Evolutionary conservation across 257 asterid species (phyloP).

Genomic region (Plantago major): DNA sequence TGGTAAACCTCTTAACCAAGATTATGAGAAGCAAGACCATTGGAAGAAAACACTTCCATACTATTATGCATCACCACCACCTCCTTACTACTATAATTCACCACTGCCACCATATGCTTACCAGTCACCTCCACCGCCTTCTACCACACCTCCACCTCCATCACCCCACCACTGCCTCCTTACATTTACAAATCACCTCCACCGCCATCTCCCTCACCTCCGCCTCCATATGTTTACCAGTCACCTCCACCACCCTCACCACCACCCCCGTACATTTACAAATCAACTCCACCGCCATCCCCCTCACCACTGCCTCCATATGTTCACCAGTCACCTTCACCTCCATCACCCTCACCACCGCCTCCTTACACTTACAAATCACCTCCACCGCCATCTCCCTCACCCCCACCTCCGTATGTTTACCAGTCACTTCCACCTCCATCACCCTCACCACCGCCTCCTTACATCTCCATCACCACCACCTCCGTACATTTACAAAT

Average conservation of each 20-base stretch:
- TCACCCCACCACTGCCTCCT: not conserved
- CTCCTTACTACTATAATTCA: not conserved
- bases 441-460: not conserved
- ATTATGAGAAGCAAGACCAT: not conserved
- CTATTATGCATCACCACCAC: not conserved
- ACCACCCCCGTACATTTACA: not conserved
- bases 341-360: not conserved
- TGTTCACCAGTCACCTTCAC: not conserved
- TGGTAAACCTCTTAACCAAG: not conserved
- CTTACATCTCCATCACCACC: not conserved
- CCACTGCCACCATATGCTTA: not conserved
- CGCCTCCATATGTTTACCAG: not conserved
- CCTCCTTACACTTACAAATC: not conserved
- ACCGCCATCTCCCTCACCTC: not conserved
- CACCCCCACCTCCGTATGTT: not conserved
- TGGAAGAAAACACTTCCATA: conserved; percentile 7
- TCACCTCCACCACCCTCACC: not conserved
- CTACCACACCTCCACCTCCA: not conserved
- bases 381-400: not conserved
- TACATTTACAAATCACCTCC: not conserved
- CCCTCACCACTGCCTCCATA: conserved; percentile 1
- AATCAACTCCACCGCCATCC: not conserved
- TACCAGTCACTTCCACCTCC: not conserved
- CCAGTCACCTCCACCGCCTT: not conserved
- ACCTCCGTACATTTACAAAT: not conserved